These are phyloP conservation scores for Ilex paraguariensis DNA, from an alignment of 305 asterid genomes.

Conservation along the genomic window DNA sequence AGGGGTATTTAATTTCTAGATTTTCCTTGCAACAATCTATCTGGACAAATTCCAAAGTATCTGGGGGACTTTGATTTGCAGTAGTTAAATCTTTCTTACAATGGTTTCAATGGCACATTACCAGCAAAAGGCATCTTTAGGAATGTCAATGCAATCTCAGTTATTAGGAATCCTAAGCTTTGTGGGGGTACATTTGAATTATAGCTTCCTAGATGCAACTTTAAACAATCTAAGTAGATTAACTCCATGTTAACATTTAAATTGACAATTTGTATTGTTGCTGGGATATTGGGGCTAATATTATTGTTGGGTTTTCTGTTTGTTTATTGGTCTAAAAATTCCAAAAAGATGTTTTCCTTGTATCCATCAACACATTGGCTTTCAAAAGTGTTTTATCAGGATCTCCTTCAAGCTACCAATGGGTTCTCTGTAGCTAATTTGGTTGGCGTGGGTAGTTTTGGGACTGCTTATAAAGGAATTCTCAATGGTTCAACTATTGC, in stretches of 20 bases:
- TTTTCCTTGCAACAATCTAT: too few species aligned
- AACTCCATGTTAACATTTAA: too few species aligned
- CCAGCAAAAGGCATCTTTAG: background rate
- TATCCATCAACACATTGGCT: background rate
- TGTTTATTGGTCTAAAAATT: background rate
- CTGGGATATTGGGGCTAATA: background rate
- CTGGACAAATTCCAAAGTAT: too few species aligned
- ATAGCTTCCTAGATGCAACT: too few species aligned
- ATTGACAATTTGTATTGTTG: background rate
- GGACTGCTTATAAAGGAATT: background rate
- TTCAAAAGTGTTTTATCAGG: background rate
- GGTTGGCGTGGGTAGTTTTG: background rate
- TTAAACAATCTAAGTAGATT: too few species aligned
- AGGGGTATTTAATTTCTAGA: too few species aligned
- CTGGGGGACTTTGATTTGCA: too few species aligned
- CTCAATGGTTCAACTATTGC: background rate
- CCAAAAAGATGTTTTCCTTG: background rate
- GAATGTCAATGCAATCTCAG: conserved; percentile 1
- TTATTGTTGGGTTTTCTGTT: background rate
- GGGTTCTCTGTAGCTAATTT: background rate
- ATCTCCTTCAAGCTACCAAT: background rate
- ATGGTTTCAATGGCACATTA: background rate
- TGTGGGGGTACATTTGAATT: too few species aligned
- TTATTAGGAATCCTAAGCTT: background rate
- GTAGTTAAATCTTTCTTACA: too few species aligned